Base-by-base conservation (phyloP, 225 moss, liverwort and hornwort genomes). In the Lunularia cruciata region DNA sequence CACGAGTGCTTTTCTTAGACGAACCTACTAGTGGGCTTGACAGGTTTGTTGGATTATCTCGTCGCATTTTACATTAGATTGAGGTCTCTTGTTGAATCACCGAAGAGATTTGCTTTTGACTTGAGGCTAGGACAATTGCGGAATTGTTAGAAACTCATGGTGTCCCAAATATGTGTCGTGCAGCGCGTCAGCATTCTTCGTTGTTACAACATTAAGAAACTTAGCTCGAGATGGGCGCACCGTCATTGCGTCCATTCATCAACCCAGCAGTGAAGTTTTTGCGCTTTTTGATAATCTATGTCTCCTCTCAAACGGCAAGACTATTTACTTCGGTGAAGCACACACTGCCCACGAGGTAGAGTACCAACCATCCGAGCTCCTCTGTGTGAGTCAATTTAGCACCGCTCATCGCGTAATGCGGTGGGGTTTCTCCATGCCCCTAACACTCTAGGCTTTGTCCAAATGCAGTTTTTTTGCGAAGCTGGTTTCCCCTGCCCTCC, bases 251-350 rank as follows among this genome's bases (percentile, higher is more conserved):
- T 95, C 95, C 5, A 92, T 95, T 47, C 95, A 95, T 56, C 92
- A 95, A 70, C 95, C 95, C 34, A 88, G 92, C 78, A 95, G 95
- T 48, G 95, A 95, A 75, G 95, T 95, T 14, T 95, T 92, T 23
- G 90, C 90, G 7, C 79, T 92, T 8, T 95, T 95, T 55, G 95
- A 92, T 71, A 90, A 87, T 67, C 73, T 95, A 54, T 92, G 79
- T 65, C 80, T 95, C 42, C 76, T 95, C 8, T 95, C 95, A 6
- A 70, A 83, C 0, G 95, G 95, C 54, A 90, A 70, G 54, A 87
- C 95, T 2, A 77, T 95, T 12, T 95, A 84, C 74, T 95, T 95
- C 42, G 95, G 95, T 22, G 78, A 81, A 19, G 90, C 90, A 61
- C 84, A 71, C 15, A 55, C 53, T 16, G 95, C 95, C 34, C 80